These are phyloP conservation scores for Hyphodiscus hymeniophilus DNA, from an alignment of 495 filamentous ascomycete genomes.

Conservation along the genomic window DNA sequence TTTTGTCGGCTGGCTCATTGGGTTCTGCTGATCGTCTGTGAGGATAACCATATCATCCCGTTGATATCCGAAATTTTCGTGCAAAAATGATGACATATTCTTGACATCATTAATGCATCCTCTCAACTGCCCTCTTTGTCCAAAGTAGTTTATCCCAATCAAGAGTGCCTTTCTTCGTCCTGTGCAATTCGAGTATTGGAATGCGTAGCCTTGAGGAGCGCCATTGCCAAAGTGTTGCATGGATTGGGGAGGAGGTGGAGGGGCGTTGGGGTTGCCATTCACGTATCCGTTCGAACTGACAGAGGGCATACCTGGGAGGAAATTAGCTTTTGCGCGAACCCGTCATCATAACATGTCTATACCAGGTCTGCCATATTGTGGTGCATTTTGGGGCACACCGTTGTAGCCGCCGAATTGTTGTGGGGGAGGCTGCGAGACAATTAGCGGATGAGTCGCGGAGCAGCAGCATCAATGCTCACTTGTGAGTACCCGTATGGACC, in stretches of 20 bases:
- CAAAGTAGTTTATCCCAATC: conserved; percentile 98
- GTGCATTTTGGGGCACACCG: conserved; percentile 28
- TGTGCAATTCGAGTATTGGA: conserved; percentile 88
- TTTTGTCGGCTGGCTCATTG: conserved; percentile 94
- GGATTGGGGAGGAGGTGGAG: conserved; percentile 49
- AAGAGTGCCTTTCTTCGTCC: conserved; percentile 86
- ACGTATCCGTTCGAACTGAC: conserved; percentile 43
- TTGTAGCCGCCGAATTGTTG: conserved; percentile 35
- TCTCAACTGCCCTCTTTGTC: conserved; percentile 80
- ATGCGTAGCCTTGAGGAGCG: conserved; percentile 70
- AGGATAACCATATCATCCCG: conserved; percentile 97
- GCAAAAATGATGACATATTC: conserved; percentile 91
- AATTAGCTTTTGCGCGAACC: conserved; percentile 1
- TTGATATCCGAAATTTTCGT: conserved; percentile 86
- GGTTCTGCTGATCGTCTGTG: conserved; percentile 95
- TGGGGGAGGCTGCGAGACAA: conserved; percentile 28
- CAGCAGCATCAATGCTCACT: conserved; percentile 1
- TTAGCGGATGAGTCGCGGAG: conserved; percentile 1
- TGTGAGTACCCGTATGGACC: conserved; percentile 17
- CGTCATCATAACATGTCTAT: not conserved
- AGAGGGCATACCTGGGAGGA: conserved; percentile 31
- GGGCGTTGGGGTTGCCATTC: conserved; percentile 43
- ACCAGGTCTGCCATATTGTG: conserved; percentile 22
- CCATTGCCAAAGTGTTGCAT: conserved; percentile 67
- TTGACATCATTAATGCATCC: conserved; percentile 98